A percentile compares a stretch with the other conserved stretches of the same genome.
These are phyloP conservation scores for Ascochyta fabae DNA, from an alignment of 2,329 filamentous ascomycete species.

Conservation along the genomic window DNA sequence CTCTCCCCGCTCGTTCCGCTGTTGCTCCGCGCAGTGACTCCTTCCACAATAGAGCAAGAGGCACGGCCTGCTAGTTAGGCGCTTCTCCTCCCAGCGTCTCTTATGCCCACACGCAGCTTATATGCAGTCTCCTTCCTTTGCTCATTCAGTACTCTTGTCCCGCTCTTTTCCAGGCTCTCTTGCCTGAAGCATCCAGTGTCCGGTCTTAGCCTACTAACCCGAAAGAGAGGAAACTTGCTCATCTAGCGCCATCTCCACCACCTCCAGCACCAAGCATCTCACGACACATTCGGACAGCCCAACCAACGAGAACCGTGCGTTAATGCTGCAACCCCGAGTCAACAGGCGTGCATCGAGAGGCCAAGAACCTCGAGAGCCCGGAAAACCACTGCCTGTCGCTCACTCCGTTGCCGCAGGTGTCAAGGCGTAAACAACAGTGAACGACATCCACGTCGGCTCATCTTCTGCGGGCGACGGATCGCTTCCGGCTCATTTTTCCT, in stretches of 20 bases:
- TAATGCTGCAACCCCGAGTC: conserved; percentile 22
- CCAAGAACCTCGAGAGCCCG: conserved; percentile 17
- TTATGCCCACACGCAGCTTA: background rate
- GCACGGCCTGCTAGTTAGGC: conserved; percentile 7
- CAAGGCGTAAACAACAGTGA: conserved; percentile 14
- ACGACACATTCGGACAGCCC: conserved; percentile 25
- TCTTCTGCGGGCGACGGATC: conserved; percentile 13
- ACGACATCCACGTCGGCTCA: conserved; percentile 6
- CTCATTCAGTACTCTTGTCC: conserved; percentile 20
- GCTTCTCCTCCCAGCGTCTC: background rate
- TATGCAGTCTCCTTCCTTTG: conserved; percentile 1
- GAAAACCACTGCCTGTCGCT: conserved; percentile 20
- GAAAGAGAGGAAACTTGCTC: conserved; percentile 18
- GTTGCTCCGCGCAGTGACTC: conserved; percentile 11
- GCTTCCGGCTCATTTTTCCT: conserved; percentile 7
- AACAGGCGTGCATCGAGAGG: conserved; percentile 22
- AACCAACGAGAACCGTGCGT: conserved; percentile 29
- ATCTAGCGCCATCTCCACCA: conserved; percentile 17
- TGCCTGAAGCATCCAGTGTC: conserved; percentile 21
- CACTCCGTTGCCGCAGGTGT: conserved; percentile 18
- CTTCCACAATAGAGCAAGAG: conserved; percentile 20
- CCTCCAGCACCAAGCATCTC: conserved; percentile 23
- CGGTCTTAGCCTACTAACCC: conserved; percentile 21
- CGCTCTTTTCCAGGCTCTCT: conserved; percentile 8
- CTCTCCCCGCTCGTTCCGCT: conserved; percentile 21